Percentiles rank a stretch among this genome's conserved stretches.
Conservation (phyloP, 371 early-diverging fungal genomes). For the Gilbertella persicaria region DNA sequence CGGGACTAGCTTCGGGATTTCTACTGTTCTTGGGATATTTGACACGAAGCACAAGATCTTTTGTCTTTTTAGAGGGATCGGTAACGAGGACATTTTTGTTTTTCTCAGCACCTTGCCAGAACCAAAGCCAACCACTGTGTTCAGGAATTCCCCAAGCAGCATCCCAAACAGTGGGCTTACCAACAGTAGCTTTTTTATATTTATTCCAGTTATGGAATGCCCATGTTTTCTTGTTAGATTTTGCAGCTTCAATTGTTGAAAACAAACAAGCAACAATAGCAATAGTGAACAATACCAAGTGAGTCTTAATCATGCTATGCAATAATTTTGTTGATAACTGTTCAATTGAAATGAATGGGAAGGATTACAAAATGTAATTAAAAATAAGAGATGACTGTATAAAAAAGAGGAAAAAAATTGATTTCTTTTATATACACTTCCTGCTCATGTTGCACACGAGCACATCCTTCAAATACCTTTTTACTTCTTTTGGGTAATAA, state of each 20-base stretch:
- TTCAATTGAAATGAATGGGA: neutral
- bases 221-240: slow-evolving; percentile 9
- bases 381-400: neutral
- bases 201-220: slow-evolving; percentile 26
- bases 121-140: slow-evolving; percentile 27
- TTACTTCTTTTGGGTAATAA: neutral
- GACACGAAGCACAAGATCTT: slow-evolving; percentile 18
- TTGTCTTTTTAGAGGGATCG: slow-evolving; percentile 15
- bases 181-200: slow-evolving; percentile 16
- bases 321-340: neutral
- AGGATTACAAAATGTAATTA: neutral
- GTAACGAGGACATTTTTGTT: slow-evolving; percentile 6
- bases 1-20: slow-evolving; percentile 21
- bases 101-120: slow-evolving; percentile 17
- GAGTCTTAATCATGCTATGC: slow-evolving; percentile 9
- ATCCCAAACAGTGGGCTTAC: slow-evolving; percentile 12
- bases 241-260: slow-evolving; percentile 7
- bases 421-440: neutral
- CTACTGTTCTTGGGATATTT: slow-evolving; percentile 14
- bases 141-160: slow-evolving; percentile 17
- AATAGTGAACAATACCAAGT: neutral
- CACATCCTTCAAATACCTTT: neutral
- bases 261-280: slow-evolving; percentile 7
- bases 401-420: neutral
- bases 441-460: neutral